Base-by-base conservation (phyloP, 1,284 basidiomycete genomes). In the Pyrrhoderma noxium region DNA sequence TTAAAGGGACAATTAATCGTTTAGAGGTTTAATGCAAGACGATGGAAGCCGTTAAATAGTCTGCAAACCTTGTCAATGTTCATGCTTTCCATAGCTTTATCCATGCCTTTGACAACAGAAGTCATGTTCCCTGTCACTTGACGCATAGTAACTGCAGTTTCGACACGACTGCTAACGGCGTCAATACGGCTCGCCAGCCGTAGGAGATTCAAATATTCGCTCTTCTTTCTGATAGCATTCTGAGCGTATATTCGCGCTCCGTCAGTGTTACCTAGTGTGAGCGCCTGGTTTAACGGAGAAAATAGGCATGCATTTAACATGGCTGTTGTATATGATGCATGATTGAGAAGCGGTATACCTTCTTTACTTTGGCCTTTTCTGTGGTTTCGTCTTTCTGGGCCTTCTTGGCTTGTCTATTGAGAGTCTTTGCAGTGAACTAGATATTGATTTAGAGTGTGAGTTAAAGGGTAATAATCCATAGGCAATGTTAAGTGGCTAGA, bases 101-200 rank as follows among this genome's bases (percentile, higher is more conserved):
- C 96, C 94, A 99, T 98, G 18, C 94, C 94, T 64, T 85, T 87
- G 48, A 99, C 96, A 4, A 99, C 96, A 22, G 84, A 85, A 8
- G 92, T 87, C 95, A 99, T 97, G 66, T 85, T 93, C 9, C 92
- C 92, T 19, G 95, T 95, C 34, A 93, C 83, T 67, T 89, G 81
- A 47, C 93, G 81, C 93, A 99, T 98, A 49, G 95, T 97, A 38
- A 99, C 94, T 0, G 96, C 96, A n/a, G 96, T 99, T 71, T 99
- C 95, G 0, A 99, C 95, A 21, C 96, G 73, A 61, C 90, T 94
- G 1, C 93, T 89, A 3, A 99, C 96, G 3, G 96, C 94, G 65
- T 99, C 96, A 66, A 99, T 93, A 27, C 96, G 77, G 61, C 89
- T 93, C 0, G 87, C 82, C 23, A 97, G 71, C 40, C 93, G 77